phyloP scores from a whole-genome alignment of 2,329 filamentous ascomycete genomes.

The Pestalotiopsis sp. region DNA sequence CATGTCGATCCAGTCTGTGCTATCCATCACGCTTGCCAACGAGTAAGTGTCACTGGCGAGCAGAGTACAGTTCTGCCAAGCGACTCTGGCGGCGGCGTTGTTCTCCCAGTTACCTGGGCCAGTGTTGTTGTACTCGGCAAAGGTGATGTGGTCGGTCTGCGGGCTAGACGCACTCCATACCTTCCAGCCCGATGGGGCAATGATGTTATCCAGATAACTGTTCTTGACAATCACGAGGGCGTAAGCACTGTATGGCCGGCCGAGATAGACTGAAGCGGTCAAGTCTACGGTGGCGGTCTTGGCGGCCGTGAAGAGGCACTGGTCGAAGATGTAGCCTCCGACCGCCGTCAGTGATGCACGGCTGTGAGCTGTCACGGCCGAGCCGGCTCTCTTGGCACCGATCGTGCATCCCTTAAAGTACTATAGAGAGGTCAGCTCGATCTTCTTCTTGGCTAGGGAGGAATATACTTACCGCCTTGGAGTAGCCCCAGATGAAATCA shows the following conservation, averaged over 20 bases:
- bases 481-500: constrained; percentile 50
- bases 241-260: constrained; percentile 53
- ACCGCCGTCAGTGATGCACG: constrained; percentile 3
- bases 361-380: constrained; percentile 37
- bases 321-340: constrained; percentile 13
- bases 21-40: constrained; percentile 25
- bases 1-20: constrained; percentile 29
- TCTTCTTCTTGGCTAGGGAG: neutral
- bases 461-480: constrained; percentile 7
- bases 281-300: constrained; percentile 9
- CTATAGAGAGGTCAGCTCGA: neutral
- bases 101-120: constrained; percentile 43
- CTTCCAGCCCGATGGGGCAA: constrained; percentile 8
- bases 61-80: constrained; percentile 25
- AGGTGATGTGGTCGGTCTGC: constrained; percentile 34
- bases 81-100: constrained; percentile 20
- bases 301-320: constrained; percentile 10
- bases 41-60: constrained; percentile 26
- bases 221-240: constrained; percentile 55
- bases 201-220: constrained; percentile 46
- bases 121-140: constrained; percentile 56
- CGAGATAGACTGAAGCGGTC: constrained; percentile 9
- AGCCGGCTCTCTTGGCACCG: constrained; percentile 32
- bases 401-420: constrained; percentile 50
- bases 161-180: constrained; percentile 25